These are phyloP conservation scores for Penicilliopsis zonata DNA, from an alignment of 495 filamentous ascomycete species.

Conservation along the genomic window DNA sequence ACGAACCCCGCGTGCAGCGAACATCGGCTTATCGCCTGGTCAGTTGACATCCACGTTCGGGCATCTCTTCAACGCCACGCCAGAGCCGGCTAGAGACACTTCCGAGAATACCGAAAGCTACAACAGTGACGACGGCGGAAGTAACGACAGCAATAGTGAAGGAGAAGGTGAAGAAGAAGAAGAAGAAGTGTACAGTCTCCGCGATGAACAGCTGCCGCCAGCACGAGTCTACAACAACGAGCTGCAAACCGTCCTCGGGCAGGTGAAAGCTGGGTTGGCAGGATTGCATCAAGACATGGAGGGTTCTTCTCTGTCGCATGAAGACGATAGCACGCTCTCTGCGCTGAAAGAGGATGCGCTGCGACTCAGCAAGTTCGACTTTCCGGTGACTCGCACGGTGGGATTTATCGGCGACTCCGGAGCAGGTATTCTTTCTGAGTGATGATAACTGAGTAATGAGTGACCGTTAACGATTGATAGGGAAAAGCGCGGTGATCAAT, in stretches of 20 bases:
- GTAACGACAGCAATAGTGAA: neutral
- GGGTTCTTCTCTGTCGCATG: neutral
- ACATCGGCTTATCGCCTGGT: neutral
- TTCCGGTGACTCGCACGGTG: slow-evolving; percentile 13
- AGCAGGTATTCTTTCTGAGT: too few relatives aligned
- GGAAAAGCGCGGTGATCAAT: slow-evolving; percentile 25
- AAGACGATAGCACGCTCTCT: slow-evolving; percentile 4
- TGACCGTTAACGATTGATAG: too few relatives aligned
- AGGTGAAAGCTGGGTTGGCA: slow-evolving; percentile 7
- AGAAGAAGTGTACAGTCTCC: slow-evolving; percentile 2
- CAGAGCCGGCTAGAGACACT: slow-evolving; percentile 1
- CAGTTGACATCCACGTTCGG: slow-evolving; percentile 2
- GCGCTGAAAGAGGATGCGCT: neutral
- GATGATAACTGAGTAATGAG: too few relatives aligned
- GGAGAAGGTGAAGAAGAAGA: neutral
- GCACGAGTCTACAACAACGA: slow-evolving; percentile 9
- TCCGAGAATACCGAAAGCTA: neutral
- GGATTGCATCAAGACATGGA: slow-evolving; percentile 6
- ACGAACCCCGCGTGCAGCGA: too few relatives aligned
- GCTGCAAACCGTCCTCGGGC: slow-evolving; percentile 7
- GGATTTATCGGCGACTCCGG: slow-evolving; percentile 14
- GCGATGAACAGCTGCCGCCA: slow-evolving; percentile 6
- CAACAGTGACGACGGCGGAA: neutral
- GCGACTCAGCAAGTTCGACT: slow-evolving; percentile 7
- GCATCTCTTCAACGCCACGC: slow-evolving; percentile 6